Evolutionary conservation across 2,329 filamentous ascomycete species (phyloP), one percentile per base, ranked within the genome.

Genomic region (Claviceps sp.): DNA sequence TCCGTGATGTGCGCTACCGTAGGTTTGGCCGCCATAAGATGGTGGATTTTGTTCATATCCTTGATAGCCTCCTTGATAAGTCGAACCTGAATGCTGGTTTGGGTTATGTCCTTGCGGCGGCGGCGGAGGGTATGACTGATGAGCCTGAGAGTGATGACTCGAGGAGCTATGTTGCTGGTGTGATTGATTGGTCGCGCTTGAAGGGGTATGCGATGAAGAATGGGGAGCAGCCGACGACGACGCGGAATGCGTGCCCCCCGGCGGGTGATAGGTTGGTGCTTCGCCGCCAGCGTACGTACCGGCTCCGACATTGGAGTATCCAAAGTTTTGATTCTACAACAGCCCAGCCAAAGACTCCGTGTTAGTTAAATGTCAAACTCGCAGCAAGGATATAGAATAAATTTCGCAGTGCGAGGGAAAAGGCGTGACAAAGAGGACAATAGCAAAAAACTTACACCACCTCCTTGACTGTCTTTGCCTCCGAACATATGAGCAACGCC

Each of bases 231-330:
- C 29, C 9, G 29, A 34, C 9, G 29, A 34, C 9, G 63, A 62
- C 38, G 63, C 59, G 23, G 56, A 57, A 34, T 62, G 59, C 40
- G 59, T 51, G 29, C 58, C 60, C 16, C 64, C 61, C 11, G 65
- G 61, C 9, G 68, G 66, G 17, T 69, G 62, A 54, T 70, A 70
- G 5, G 66, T 69, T 13, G 83, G 83, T 40, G 82, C 79, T 52
- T 77, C 72, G 51, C 81, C 72, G 52, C 80, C 83, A 54, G 70
- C 75, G 63, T 86, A 87, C 39, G 73, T 71, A 45, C 73, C 64
- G 44, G 75, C 70, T 44, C 74, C 75, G 3, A 71, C 64, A 59
- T 77, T 77, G 22, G 78, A 79, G 64, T 85, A 85, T 36, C 81
- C 83, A 61, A 78, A 87, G 60, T 75, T 78, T 56, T 80, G 74